A percentile compares a stretch with the other conserved stretches of the same genome.
These are phyloP conservation scores for Spathaspora sp. DNA, from an alignment of 805 yeast genomes.

Conservation along the genomic window DNA sequence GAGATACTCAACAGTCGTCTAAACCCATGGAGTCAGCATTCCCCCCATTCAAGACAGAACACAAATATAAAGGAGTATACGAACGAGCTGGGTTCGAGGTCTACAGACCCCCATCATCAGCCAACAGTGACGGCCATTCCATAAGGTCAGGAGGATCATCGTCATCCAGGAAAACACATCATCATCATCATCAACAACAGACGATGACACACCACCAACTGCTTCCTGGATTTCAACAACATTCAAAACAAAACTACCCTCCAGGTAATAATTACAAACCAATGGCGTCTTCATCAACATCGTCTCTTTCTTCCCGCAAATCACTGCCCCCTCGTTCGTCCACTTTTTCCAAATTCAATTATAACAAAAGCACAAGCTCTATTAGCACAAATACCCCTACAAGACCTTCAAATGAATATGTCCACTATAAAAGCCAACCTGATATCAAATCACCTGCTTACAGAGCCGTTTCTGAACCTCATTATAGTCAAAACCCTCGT, in stretches of 20 bases:
- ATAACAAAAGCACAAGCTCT: slow-evolving; percentile 5
- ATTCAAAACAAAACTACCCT: not conserved
- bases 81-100: slow-evolving; percentile 81
- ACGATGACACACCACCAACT: not conserved
- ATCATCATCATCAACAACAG: not conserved
- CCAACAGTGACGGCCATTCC: not conserved
- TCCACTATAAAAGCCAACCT: not conserved
- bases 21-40: slow-evolving; percentile 48
- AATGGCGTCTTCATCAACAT: not conserved
- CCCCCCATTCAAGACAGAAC: slow-evolving; percentile 66
- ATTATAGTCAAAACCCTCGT: not conserved
- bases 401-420: not conserved
- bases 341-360: not conserved
- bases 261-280: not conserved
- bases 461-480: not conserved
- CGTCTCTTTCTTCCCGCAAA: slow-evolving; percentile 1
- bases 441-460: not conserved
- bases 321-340: not conserved
- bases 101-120: slow-evolving; percentile 10
- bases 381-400: not conserved
- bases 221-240: not conserved
- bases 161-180: not conserved
- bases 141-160: not conserved
- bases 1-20: slow-evolving; percentile 20
- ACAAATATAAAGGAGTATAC: slow-evolving; percentile 63